Evolutionary conservation across 2,329 filamentous ascomycete species (phyloP).

Genomic region (Aspergillus cejpii): DNA sequence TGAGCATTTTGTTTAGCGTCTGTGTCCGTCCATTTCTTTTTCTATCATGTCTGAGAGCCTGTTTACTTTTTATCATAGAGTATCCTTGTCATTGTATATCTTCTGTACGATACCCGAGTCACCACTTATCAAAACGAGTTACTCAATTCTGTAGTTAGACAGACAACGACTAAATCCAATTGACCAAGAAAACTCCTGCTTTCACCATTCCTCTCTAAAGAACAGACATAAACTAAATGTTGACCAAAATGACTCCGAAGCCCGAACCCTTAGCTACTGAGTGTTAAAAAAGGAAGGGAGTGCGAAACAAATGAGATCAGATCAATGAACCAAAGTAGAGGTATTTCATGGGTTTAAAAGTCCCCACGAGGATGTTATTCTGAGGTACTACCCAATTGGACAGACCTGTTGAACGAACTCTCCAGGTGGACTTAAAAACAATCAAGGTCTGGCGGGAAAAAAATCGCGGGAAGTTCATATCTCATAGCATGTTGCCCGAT

Average conservation of each 20-base stretch:
- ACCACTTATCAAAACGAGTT: constrained; percentile 1
- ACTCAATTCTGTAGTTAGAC: not conserved
- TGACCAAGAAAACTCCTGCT: constrained; percentile 8
- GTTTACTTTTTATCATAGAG: not conserved
- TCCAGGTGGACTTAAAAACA: too few relatives aligned
- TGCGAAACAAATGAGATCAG: not conserved
- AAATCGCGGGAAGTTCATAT: too few relatives aligned
- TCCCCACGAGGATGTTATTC: too few relatives aligned
- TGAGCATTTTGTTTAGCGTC: not conserved
- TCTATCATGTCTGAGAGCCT: too few relatives aligned
- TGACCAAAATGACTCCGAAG: not conserved
- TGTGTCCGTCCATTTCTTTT: not conserved
- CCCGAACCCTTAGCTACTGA: constrained; percentile 2
- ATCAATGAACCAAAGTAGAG: too few relatives aligned
- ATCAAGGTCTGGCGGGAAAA: too few relatives aligned
- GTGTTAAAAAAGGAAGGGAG: not conserved
- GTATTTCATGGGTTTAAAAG: too few relatives aligned
- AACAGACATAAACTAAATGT: constrained; percentile 1
- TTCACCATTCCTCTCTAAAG: constrained; percentile 13
- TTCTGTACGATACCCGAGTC: constrained; percentile 16
- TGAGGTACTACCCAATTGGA: too few relatives aligned
- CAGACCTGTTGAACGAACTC: too few relatives aligned
- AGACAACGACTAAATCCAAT: not conserved
- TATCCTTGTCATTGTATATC: not conserved
- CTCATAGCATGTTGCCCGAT: too few relatives aligned